A percentile compares a stretch with the other conserved stretches of the same genome.
Conservation (phyloP, 106 monocot species). For the Posidonia australis region DNA sequence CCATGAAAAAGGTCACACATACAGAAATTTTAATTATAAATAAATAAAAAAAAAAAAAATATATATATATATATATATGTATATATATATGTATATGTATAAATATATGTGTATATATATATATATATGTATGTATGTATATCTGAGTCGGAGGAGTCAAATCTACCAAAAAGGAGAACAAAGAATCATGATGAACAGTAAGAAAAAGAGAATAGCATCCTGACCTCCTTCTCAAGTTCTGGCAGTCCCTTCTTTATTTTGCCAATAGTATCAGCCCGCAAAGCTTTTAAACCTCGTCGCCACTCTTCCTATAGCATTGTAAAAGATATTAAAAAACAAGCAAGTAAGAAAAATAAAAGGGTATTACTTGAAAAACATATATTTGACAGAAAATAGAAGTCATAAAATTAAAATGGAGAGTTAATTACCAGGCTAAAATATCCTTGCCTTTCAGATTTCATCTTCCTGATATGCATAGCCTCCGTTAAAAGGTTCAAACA, state of each 20-base stretch:
- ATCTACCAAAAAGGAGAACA: too few relatives aligned
- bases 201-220: constrained; percentile 43
- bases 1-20: neutral
- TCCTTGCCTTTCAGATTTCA: constrained; percentile 81
- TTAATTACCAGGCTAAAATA: constrained; percentile 64
- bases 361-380: neutral
- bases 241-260: constrained; percentile 72
- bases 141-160: too few relatives aligned
- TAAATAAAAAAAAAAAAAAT: constrained; percentile 11
- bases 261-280: constrained; percentile 55
- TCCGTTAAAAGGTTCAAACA: neutral
- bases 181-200: too few relatives aligned
- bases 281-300: constrained; percentile 61
- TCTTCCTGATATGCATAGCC: constrained; percentile 48
- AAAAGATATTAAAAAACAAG: neutral
- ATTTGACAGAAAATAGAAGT: neutral
- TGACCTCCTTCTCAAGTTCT: constrained; percentile 62
- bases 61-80: too few relatives aligned
- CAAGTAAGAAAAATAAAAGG: neutral
- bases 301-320: constrained; percentile 59
- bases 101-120: too few relatives aligned
- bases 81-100: too few relatives aligned
- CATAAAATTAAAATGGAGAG: neutral
- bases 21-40: neutral
- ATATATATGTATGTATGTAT: too few relatives aligned